These are phyloP conservation scores for Friedmanniomyces simplex DNA, from an alignment of 495 filamentous ascomycete species.

Conservation along the genomic window DNA sequence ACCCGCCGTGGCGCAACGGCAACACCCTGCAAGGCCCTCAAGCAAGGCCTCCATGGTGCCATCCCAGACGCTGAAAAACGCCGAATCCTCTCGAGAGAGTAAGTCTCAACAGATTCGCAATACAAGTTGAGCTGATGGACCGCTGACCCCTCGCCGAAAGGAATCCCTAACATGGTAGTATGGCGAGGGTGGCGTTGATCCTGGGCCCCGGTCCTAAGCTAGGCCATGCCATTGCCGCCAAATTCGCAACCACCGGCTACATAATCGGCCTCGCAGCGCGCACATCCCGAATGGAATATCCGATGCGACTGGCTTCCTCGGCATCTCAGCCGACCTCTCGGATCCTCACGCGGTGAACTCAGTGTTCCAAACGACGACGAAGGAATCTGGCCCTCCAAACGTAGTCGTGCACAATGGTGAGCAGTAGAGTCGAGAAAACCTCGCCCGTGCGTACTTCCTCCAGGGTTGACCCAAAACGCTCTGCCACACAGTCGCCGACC, in stretches of 20 bases:
- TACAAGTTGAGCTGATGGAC: too few species aligned
- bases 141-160: too few species aligned
- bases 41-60: too few species aligned
- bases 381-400: constrained; percentile 22
- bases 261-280: constrained; percentile 36
- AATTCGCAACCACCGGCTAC: constrained; percentile 36
- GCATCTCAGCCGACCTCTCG: constrained; percentile 34
- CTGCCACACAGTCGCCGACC: neutral
- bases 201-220: constrained; percentile 35
- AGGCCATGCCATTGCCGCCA: constrained; percentile 30
- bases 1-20: too few species aligned
- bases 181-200: constrained; percentile 24
- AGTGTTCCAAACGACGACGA: constrained; percentile 32
- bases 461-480: neutral
- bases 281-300: constrained; percentile 15
- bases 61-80: too few species aligned
- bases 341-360: constrained; percentile 30
- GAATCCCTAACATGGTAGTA: neutral
- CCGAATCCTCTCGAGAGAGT: too few species aligned
- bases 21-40: too few species aligned
- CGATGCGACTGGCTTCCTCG: constrained; percentile 22
- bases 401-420: constrained; percentile 35
- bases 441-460: neutral
- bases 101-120: too few species aligned
- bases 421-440: neutral